Conservation (phyloP, 257 asterid genomes). For the Cynanchum wilfordii region DNA sequence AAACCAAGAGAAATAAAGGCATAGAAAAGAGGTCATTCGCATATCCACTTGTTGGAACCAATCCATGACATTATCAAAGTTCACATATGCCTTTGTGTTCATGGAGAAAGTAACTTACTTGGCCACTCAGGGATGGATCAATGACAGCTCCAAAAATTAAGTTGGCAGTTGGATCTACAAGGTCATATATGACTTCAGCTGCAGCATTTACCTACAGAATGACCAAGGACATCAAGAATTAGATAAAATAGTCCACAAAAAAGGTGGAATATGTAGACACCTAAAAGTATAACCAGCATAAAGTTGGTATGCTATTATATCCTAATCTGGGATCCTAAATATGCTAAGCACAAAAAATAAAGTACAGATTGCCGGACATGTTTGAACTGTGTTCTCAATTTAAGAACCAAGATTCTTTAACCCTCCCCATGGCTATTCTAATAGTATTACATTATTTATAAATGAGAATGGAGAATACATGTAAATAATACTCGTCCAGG, state of each 20-base stretch:
- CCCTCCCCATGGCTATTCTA: neutral
- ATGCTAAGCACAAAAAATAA: neutral
- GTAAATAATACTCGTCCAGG: too few relatives aligned
- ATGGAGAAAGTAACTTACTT: conserved; percentile 49
- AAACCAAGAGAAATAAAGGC: neutral
- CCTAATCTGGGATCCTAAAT: neutral
- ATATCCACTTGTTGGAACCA: neutral
- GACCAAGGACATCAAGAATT: neutral
- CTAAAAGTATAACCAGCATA: neutral
- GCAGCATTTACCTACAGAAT: conserved; percentile 72
- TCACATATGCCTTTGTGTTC: neutral
- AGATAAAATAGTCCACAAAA: conserved; percentile 4
- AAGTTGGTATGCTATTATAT: neutral
- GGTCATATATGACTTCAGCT: conserved; percentile 92
- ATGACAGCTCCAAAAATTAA: conserved; percentile 89
- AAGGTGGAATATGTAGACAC: neutral
- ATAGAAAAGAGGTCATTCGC: neutral
- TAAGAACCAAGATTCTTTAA: neutral
- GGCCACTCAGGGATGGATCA: conserved; percentile 80
- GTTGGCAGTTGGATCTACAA: conserved; percentile 95
- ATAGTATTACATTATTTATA: neutral
- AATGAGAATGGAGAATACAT: neutral
- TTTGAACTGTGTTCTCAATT: neutral
- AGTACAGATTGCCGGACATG: neutral
- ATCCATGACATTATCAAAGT: neutral